Conservation (phyloP, 106 monocot species). For the Ottelia alismoides region DNA sequence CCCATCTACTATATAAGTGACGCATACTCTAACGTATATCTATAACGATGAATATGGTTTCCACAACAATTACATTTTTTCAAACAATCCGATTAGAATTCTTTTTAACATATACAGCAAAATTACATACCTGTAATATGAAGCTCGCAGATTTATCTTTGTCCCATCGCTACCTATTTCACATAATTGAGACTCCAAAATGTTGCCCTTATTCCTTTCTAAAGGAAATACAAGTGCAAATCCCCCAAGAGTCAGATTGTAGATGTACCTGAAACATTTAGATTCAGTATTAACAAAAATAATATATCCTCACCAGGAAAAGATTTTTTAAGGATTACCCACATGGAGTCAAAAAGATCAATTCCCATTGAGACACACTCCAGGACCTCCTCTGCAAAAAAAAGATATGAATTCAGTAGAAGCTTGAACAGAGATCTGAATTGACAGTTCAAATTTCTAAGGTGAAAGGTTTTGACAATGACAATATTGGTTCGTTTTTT, state of each 20-base stretch:
- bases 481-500: no score
- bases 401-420: no score
- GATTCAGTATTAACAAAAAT: no score
- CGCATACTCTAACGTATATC: no score
- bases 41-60: no score
- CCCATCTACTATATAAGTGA: no score
- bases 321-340: no score
- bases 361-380: slow-evolving; percentile 87
- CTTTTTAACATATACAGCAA: background rate
- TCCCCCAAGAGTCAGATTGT: slow-evolving; percentile 82
- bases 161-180: slow-evolving; percentile 41
- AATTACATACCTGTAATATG: slow-evolving; percentile 48
- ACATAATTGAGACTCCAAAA: slow-evolving; percentile 10
- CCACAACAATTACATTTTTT: no score
- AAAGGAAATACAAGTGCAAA: slow-evolving; percentile 80
- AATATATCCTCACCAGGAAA: no score
- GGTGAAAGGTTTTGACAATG: no score
- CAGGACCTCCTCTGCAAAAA: slow-evolving; percentile 72
- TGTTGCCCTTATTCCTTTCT: slow-evolving; percentile 25
- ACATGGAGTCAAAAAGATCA: slow-evolving; percentile 97
- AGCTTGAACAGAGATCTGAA: no score
- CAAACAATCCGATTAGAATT: background rate
- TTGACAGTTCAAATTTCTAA: no score
- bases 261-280: slow-evolving; percentile 91
- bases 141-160: slow-evolving; percentile 84